A percentile compares a stretch with the other conserved stretches of the same genome.
Evolutionary conservation across 1,139 yeast species (phyloP).

Genomic region (Debaryomycetaceae sp.): DNA sequence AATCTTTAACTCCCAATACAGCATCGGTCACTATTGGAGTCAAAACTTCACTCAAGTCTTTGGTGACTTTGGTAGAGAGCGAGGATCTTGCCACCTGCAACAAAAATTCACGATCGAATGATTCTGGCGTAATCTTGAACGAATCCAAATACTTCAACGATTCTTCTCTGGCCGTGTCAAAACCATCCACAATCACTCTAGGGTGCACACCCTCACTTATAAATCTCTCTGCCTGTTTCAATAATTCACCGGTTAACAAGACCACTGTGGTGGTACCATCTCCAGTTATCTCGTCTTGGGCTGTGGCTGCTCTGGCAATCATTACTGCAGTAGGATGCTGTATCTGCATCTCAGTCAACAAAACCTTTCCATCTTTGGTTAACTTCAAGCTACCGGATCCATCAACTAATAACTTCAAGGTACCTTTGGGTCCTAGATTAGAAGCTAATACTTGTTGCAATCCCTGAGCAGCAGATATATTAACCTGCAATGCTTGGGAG

Average conservation of each 20-base stretch:
- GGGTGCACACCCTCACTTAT: slow-evolving; percentile 96
- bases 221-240: slow-evolving; percentile 92
- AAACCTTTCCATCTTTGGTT: slow-evolving; percentile 95
- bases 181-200: slow-evolving; percentile 89
- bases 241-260: slow-evolving; percentile 86
- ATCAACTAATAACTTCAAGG: slow-evolving; percentile 92
- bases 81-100: slow-evolving; percentile 92
- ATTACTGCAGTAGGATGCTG: slow-evolving; percentile 99
- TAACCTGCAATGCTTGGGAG: slow-evolving; percentile 91
- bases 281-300: slow-evolving; percentile 98
- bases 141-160: slow-evolving; percentile 65
- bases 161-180: slow-evolving; percentile 82
- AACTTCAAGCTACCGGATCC: slow-evolving; percentile 94
- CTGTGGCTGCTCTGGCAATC: slow-evolving; percentile 98
- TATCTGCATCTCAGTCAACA: slow-evolving; percentile 94
- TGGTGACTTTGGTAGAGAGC: slow-evolving; percentile 77
- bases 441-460: slow-evolving; percentile 87
- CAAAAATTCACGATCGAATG: slow-evolving; percentile 77
- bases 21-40: slow-evolving; percentile 97
- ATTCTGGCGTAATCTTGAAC: slow-evolving; percentile 48
- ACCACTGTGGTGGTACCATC: slow-evolving; percentile 99
- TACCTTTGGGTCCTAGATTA: slow-evolving; percentile 96
- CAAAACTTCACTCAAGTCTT: slow-evolving; percentile 72
- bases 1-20: slow-evolving; percentile 68
- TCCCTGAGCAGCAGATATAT: slow-evolving; percentile 95